Evolutionary conservation across 148 eudicot genomes (phyloP).

Genomic region (Heliosperma pusillum): DNA sequence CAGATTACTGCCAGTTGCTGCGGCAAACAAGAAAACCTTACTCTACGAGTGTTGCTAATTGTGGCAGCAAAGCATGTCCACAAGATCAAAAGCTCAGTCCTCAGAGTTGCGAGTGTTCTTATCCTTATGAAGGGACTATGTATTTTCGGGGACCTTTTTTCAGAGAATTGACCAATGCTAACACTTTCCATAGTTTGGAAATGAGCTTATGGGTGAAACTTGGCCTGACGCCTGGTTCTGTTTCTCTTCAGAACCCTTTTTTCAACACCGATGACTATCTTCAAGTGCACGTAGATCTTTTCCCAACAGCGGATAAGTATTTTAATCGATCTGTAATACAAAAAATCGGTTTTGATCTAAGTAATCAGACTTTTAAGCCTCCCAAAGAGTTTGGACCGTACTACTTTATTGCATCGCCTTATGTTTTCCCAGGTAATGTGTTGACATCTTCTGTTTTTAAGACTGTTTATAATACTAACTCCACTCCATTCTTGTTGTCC

Average conservation of each 20-base stretch:
- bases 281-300: slow-evolving; percentile 65
- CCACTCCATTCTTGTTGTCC: background rate
- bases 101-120: slow-evolving; percentile 80
- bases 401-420: slow-evolving; percentile 68
- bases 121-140: slow-evolving; percentile 82
- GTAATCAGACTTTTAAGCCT: slow-evolving; percentile 78
- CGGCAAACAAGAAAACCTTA: slow-evolving; percentile 52
- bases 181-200: slow-evolving; percentile 66
- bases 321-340: slow-evolving; percentile 62
- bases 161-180: slow-evolving; percentile 62
- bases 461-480: background rate
- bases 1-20: slow-evolving; percentile 56
- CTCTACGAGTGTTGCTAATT: slow-evolving; percentile 74
- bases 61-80: slow-evolving; percentile 55
- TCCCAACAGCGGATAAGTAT: slow-evolving; percentile 53
- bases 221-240: slow-evolving; percentile 70
- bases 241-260: slow-evolving; percentile 65
- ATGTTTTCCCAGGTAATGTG: slow-evolving; percentile 61
- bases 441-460: slow-evolving; percentile 1
- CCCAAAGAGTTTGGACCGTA: slow-evolving; percentile 77
- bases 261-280: slow-evolving; percentile 75
- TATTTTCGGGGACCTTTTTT: slow-evolving; percentile 76
- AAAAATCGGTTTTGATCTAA: slow-evolving; percentile 65
- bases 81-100: slow-evolving; percentile 64
- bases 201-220: slow-evolving; percentile 69